These are phyloP conservation scores for Smallanthus sonchifolius DNA, from an alignment of 129 eudicot genomes.

Conservation along the genomic window DNA sequence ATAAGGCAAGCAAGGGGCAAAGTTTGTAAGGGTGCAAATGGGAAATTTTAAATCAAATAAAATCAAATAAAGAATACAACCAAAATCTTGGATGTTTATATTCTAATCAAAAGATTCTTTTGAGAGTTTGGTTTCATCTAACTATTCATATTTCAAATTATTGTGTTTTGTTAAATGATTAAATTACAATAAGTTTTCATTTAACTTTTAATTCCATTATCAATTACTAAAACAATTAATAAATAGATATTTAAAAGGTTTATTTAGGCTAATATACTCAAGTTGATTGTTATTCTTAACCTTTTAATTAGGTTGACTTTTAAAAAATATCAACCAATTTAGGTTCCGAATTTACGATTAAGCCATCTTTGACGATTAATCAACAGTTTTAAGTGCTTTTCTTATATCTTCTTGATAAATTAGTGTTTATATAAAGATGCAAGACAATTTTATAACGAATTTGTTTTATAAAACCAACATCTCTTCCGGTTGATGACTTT, in stretches of 20 bases:
- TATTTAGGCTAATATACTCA: neutral
- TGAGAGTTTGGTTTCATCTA: slow-evolving; percentile 20
- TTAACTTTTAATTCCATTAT: neutral
- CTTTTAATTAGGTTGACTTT: neutral
- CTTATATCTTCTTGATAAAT: too few species aligned
- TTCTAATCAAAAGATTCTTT: slow-evolving; percentile 30
- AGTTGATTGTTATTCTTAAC: neutral
- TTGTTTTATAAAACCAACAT: neutral
- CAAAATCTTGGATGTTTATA: slow-evolving; percentile 28
- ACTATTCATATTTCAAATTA: slow-evolving; percentile 15
- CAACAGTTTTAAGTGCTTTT: neutral
- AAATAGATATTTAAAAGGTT: neutral
- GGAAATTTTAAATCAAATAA: slow-evolving; percentile 27
- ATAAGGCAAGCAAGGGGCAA: slow-evolving; percentile 60
- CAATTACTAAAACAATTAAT: neutral
- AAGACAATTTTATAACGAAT: neutral
- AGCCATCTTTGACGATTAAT: neutral
- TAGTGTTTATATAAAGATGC: too few species aligned
- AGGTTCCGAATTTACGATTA: too few species aligned
- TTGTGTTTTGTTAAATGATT: slow-evolving; percentile 6
- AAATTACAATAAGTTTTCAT: neutral
- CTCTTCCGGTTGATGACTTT: neutral
- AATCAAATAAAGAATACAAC: slow-evolving; percentile 30
- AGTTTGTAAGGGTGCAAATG: slow-evolving; percentile 31
- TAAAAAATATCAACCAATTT: neutral